Percentiles rank a stretch among this genome's conserved stretches.
These are phyloP conservation scores for Hsuehochloa calcarea DNA, from an alignment of 176 grass and related monocot species.

Conservation along the genomic window DNA sequence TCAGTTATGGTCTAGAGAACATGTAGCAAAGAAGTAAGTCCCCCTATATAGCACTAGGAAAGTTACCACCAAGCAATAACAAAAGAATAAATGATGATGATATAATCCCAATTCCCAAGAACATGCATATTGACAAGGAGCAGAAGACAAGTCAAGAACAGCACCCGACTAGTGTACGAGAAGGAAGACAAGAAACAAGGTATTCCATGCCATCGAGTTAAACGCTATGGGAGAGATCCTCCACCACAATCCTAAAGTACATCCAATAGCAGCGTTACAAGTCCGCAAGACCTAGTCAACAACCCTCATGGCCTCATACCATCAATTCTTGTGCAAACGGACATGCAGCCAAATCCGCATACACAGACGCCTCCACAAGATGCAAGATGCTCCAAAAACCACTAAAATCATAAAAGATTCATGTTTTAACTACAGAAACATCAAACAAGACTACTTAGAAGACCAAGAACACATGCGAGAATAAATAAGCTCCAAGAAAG, in stretches of 20 bases:
- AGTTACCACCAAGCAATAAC: not conserved
- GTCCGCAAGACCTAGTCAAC: conserved; percentile 27
- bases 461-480: conserved; percentile 9
- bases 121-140: conserved; percentile 8
- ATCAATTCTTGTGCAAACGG: conserved; percentile 1
- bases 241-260: not conserved
- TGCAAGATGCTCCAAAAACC: conserved; percentile 24
- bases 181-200: not conserved
- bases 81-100: not conserved
- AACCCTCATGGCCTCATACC: not conserved
- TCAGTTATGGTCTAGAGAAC: not conserved
- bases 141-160: not conserved
- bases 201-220: not conserved
- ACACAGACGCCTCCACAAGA: not conserved
- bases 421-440: not conserved
- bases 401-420: not conserved
- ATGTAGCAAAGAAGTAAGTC: not conserved
- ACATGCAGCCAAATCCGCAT: conserved; percentile 13
- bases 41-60: not conserved
- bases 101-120: conserved; percentile 3
- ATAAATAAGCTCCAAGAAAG: conserved; percentile 3
- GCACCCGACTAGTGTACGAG: not conserved
- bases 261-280: conserved; percentile 26
- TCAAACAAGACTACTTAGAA: not conserved
- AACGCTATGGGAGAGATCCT: not conserved